A percentile compares a stretch with the other conserved stretches of the same genome.
phyloP scores from a whole-genome alignment of 1,139 yeast genomes.

The Debaryomyces sp. region DNA sequence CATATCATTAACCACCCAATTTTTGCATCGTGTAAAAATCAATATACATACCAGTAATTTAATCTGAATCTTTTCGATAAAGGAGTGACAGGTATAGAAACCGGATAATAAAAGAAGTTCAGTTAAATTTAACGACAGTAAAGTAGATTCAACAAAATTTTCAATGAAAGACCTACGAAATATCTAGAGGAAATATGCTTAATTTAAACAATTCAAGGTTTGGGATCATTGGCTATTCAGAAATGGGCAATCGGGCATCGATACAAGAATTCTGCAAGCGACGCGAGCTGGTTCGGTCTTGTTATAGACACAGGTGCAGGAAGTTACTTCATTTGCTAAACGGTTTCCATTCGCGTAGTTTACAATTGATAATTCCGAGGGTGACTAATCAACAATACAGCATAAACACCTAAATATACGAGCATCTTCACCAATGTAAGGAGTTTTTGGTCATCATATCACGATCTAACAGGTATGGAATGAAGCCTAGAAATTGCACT shows the following conservation, averaged over 20 bases:
- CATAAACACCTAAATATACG: background rate
- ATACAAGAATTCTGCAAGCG: constrained; percentile 5
- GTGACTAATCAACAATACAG: background rate
- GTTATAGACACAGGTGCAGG: constrained; percentile 1
- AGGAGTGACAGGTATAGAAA: constrained; percentile 16
- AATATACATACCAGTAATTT: constrained; percentile 6
- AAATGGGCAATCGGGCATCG: background rate
- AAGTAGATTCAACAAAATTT: background rate
- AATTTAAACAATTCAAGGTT: background rate
- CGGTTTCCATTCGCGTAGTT: constrained; percentile 7
- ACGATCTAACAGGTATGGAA: background rate
- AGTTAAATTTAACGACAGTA: constrained; percentile 8
- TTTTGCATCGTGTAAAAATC: background rate
- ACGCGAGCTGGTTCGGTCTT: constrained; percentile 6
- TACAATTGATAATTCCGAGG: constrained; percentile 4
- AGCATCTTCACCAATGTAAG: background rate
- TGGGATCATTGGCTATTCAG: background rate
- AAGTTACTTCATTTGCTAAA: constrained; percentile 3
- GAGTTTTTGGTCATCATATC: background rate
- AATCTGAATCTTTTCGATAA: constrained; percentile 8
- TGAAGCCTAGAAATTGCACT: background rate
- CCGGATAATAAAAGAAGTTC: constrained; percentile 12
- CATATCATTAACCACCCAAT: background rate
- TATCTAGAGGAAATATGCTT: background rate
- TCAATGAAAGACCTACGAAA: background rate